Evolutionary conservation across 2,329 filamentous ascomycete genomes (phyloP).

Genomic region (Pochonia chlamydosporia): DNA sequence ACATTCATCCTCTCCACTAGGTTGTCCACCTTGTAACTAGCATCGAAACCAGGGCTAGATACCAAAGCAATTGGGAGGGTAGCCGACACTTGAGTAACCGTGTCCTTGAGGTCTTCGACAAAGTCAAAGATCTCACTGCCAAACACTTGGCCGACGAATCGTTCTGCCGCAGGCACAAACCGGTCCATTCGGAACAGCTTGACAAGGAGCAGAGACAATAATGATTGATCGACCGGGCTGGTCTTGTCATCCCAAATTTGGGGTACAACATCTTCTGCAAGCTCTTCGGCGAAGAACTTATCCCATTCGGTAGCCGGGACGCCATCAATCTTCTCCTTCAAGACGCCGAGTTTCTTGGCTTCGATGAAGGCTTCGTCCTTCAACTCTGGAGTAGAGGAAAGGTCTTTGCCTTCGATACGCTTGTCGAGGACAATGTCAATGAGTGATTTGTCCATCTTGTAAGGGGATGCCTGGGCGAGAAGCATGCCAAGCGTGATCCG

Average conservation of each 20-base stretch:
- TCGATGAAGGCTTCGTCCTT: slow-evolving; percentile 64
- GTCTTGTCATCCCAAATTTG: slow-evolving; percentile 61
- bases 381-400: slow-evolving; percentile 61
- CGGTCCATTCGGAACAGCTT: slow-evolving; percentile 95
- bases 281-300: slow-evolving; percentile 75
- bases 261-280: slow-evolving; percentile 80
- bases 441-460: slow-evolving; percentile 85
- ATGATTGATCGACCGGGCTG: slow-evolving; percentile 65
- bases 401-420: slow-evolving; percentile 67
- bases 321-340: slow-evolving; percentile 66
- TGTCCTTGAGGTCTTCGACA: slow-evolving; percentile 77
- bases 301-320: slow-evolving; percentile 66
- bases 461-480: slow-evolving; percentile 91
- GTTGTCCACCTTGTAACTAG: slow-evolving; percentile 97
- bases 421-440: slow-evolving; percentile 84
- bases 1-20: slow-evolving; percentile 79
- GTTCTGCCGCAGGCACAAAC: slow-evolving; percentile 87
- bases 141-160: slow-evolving; percentile 84
- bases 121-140: slow-evolving; percentile 76
- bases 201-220: slow-evolving; percentile 80
- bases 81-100: slow-evolving; percentile 77
- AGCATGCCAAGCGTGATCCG: slow-evolving; percentile 91
- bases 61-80: slow-evolving; percentile 84
- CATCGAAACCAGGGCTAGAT: slow-evolving; percentile 94
- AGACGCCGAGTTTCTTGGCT: slow-evolving; percentile 61